These are phyloP conservation scores for Fusarium abutilonis DNA, from an alignment of 2,329 filamentous ascomycete genomes.

Conservation along the genomic window DNA sequence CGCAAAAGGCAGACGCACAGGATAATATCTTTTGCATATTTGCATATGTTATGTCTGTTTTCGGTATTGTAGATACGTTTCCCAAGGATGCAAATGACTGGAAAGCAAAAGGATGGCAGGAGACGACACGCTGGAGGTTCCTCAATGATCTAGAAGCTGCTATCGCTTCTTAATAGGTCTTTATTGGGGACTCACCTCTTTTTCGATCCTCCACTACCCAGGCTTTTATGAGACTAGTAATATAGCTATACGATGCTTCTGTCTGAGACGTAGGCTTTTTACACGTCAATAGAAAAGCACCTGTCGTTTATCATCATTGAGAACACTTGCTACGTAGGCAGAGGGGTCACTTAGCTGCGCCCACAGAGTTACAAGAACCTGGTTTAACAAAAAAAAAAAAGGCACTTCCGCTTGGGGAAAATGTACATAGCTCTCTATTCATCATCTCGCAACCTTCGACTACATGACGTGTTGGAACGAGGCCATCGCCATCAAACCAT, in stretches of 20 bases:
- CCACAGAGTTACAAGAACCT: too few species aligned
- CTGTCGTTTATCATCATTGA: too few species aligned
- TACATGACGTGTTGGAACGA: neutral
- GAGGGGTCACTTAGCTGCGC: too few species aligned
- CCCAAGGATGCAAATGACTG: conserved; percentile 9
- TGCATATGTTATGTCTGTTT: conserved; percentile 9
- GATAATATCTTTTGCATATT: conserved; percentile 16
- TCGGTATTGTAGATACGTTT: conserved; percentile 11
- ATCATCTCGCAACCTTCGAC: fast-evolving
- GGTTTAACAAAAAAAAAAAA: too few species aligned
- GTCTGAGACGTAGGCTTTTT: too few species aligned
- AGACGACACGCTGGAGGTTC: conserved; percentile 17
- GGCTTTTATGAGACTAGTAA: too few species aligned
- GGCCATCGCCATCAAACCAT: neutral
- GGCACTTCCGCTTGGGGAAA: too few species aligned
- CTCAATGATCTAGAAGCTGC: conserved; percentile 7
- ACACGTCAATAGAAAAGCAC: too few species aligned
- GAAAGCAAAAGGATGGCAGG: conserved; percentile 13
- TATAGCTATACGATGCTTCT: too few species aligned
- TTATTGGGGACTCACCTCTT: too few species aligned
- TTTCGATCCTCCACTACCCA: too few species aligned
- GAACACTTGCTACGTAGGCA: too few species aligned
- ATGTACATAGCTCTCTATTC: neutral
- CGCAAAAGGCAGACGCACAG: conserved; percentile 12
- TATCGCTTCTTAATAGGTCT: neutral